phyloP scores from a whole-genome alignment of 2,329 filamentous ascomycete species.

The Trichophyton rubrum region DNA sequence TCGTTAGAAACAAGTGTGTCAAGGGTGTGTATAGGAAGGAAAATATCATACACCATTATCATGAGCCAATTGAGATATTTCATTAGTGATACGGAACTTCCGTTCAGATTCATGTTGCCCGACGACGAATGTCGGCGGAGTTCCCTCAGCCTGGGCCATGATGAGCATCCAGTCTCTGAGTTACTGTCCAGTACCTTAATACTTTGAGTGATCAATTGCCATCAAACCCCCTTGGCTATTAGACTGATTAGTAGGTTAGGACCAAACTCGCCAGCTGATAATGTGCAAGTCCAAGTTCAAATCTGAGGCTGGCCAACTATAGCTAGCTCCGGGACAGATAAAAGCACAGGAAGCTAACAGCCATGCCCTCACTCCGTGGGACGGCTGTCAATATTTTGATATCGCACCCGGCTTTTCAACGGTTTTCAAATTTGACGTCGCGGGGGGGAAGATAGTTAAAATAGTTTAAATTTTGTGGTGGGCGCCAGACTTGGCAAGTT shows the following conservation, averaged over 20 bases:
- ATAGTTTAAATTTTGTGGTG: background rate
- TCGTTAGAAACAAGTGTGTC: constrained; percentile 8
- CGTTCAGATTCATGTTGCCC: constrained; percentile 50
- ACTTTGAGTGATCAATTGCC: too few relatives aligned
- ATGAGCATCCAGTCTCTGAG: too few relatives aligned
- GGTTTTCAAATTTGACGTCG: background rate
- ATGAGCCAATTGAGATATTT: constrained; percentile 43
- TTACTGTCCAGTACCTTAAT: too few relatives aligned
- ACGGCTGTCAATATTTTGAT: background rate
- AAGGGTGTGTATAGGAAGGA: background rate
- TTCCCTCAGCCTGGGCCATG: constrained; percentile 15
- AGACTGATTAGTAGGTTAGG: background rate
- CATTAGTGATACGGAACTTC: constrained; percentile 29
- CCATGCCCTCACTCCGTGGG: background rate
- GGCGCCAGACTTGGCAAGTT: background rate
- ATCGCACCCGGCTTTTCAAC: background rate
- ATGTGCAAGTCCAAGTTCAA: background rate
- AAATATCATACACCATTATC: constrained; percentile 39
- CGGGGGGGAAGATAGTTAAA: background rate
- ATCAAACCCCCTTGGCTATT: too few relatives aligned
- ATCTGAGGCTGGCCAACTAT: background rate
- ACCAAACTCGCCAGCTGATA: background rate
- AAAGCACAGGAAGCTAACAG: background rate
- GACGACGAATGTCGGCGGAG: constrained; percentile 42
- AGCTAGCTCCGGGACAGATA: background rate